These are phyloP conservation scores for Solanum lignicaule DNA, from an alignment of 257 asterid genomes.

Conservation along the genomic window DNA sequence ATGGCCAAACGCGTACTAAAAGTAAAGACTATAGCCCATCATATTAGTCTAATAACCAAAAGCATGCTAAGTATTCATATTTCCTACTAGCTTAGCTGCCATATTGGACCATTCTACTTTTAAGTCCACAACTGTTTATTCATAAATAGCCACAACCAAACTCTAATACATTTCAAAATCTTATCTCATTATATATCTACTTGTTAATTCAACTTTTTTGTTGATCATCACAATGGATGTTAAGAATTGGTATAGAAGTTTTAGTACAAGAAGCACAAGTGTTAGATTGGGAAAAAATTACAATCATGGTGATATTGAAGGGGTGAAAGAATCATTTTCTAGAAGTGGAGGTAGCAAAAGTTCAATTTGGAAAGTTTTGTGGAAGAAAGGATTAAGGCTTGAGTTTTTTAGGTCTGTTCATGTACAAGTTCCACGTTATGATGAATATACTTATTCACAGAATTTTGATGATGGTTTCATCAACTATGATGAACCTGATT, in stretches of 20 bases:
- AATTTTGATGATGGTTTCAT: conserved; percentile 14
- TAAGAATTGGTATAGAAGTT: conserved; percentile 10
- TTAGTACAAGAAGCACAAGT: conserved; percentile 1
- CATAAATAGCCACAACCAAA: not conserved
- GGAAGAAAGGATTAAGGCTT: conserved; percentile 4
- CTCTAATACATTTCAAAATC: not conserved
- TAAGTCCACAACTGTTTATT: not conserved
- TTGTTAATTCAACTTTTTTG: not conserved
- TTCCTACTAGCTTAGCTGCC: not conserved
- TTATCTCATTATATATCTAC: not conserved
- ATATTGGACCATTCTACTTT: not conserved
- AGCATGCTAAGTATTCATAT: not conserved
- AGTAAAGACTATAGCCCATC: not conserved
- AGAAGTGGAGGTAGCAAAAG: not conserved
- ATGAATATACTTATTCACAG: conserved; percentile 3
- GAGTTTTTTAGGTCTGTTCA: not conserved
- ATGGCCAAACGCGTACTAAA: too few species aligned
- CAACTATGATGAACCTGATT: conserved; percentile 3
- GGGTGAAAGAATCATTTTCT: not conserved
- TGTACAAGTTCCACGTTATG: conserved; percentile 5
- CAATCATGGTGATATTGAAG: not conserved
- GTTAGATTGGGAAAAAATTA: conserved; percentile 3
- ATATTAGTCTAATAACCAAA: not conserved
- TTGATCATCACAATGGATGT: conserved; percentile 1
- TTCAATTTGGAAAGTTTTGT: conserved; percentile 8